Percentiles rank a stretch among this genome's conserved stretches.
Evolutionary conservation across 345 rosid genomes (phyloP).

Genomic region (Ailanthus altissimus): DNA sequence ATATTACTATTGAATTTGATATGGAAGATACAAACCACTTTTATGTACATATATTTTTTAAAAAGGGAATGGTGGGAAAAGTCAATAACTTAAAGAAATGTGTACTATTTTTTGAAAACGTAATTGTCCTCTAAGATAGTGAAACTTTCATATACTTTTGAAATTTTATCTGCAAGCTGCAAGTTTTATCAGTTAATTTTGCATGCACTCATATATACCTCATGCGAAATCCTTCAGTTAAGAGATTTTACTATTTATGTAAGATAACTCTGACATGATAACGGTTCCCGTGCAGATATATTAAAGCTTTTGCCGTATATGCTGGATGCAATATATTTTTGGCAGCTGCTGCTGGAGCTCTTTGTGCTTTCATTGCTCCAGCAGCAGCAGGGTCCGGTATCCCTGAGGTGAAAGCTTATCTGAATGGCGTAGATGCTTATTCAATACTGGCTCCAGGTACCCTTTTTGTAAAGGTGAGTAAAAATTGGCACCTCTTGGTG

Average conservation of each 20-base stretch:
- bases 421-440: constrained; percentile 50
- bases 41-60: too few relatives aligned
- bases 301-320: constrained; percentile 36
- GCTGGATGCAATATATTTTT: constrained; percentile 39
- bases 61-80: neutral
- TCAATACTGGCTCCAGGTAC: constrained; percentile 47
- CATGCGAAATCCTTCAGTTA: neutral
- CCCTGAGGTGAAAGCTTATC: constrained; percentile 60
- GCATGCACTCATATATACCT: too few relatives aligned
- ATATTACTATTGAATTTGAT: too few relatives aligned
- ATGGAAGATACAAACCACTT: too few relatives aligned
- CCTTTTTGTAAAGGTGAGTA: constrained; percentile 49
- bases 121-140: neutral
- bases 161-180: neutral
- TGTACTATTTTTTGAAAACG: neutral
- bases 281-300: constrained; percentile 41
- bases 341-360: constrained; percentile 39
- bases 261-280: neutral
- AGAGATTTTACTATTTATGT: neutral
- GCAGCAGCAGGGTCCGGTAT: constrained; percentile 57
- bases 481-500: neutral
- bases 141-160: neutral
- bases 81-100: neutral
- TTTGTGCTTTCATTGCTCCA: constrained; percentile 49
- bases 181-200: neutral